These are phyloP conservation scores for Phytophthora capsici DNA, from an alignment of 352 stramenopile species.

Conservation along the genomic window DNA sequence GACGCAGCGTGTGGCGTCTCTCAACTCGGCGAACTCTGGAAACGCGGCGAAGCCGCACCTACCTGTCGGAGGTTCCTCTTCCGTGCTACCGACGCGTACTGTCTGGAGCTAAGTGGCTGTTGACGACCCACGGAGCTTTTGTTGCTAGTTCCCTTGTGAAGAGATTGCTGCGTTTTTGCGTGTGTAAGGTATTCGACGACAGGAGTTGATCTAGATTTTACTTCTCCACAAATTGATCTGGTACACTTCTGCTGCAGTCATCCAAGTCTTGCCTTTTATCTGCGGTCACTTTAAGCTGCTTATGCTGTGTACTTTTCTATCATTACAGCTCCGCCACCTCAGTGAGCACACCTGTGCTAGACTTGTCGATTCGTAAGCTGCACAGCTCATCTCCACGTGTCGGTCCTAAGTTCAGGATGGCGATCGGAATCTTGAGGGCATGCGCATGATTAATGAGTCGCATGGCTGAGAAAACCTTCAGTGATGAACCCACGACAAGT, in stretches of 20 bases:
- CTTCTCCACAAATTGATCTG: slow-evolving; percentile 29
- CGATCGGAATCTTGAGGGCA: slow-evolving; percentile 69
- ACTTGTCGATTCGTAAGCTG: slow-evolving; percentile 73
- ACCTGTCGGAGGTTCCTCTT: slow-evolving; percentile 33
- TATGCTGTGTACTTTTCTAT: slow-evolving; percentile 19
- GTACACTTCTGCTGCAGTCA: slow-evolving; percentile 24
- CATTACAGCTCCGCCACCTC: slow-evolving; percentile 40
- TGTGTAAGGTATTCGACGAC: slow-evolving; percentile 44
- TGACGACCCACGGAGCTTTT: slow-evolving; percentile 10
- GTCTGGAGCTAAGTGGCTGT: slow-evolving; percentile 54
- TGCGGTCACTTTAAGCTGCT: slow-evolving; percentile 1
- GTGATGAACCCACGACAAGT: slow-evolving; percentile 93
- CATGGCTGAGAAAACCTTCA: slow-evolving; percentile 96
- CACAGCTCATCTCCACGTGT: slow-evolving; percentile 88
- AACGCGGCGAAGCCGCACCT: slow-evolving; percentile 30
- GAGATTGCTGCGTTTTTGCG: slow-evolving; percentile 31
- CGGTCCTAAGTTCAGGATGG: slow-evolving; percentile 88
- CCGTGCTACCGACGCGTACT: slow-evolving; percentile 53
- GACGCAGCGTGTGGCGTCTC: slow-evolving; percentile 32
- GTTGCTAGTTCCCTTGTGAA: slow-evolving; percentile 2
- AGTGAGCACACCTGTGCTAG: slow-evolving; percentile 60
- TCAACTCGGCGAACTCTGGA: slow-evolving; percentile 30
- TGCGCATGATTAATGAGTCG: slow-evolving; percentile 88
- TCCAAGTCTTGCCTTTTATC: slow-evolving; percentile 1
- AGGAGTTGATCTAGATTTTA: slow-evolving; percentile 26